These are phyloP conservation scores for Moesziomyces antarcticus DNA, from an alignment of 1,284 basidiomycete genomes.

Conservation along the genomic window DNA sequence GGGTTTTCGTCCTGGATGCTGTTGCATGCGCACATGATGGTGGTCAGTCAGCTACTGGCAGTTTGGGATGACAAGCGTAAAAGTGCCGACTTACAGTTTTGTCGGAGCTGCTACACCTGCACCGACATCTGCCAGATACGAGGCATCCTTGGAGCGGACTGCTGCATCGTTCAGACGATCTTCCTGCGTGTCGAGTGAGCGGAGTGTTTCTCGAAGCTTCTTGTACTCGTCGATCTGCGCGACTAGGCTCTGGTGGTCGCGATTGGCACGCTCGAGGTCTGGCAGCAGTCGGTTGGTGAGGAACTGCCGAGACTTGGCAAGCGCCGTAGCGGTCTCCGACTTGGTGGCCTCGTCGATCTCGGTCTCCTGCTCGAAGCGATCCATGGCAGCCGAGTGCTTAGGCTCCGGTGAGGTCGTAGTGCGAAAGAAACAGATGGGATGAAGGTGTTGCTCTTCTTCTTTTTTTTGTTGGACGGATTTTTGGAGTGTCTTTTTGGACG, in stretches of 20 bases:
- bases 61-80: too few relatives aligned
- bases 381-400: conserved; percentile 8
- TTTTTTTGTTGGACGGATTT: neutral
- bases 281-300: conserved; percentile 40
- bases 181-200: conserved; percentile 22
- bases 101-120: conserved; percentile 27
- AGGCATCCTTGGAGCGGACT: neutral
- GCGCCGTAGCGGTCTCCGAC: conserved; percentile 36
- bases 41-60: neutral
- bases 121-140: conserved; percentile 27
- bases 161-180: conserved; percentile 1
- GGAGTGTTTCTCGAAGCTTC: conserved; percentile 28
- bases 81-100: conserved; percentile 9
- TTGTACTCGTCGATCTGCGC: conserved; percentile 41
- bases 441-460: neutral
- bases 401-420: too few relatives aligned
- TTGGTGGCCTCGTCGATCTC: conserved; percentile 45
- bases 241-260: conserved; percentile 28
- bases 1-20: conserved; percentile 26
- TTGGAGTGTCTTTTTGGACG: neutral
- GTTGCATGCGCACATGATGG: neutral
- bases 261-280: conserved; percentile 41
- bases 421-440: neutral
- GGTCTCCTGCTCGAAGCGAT: conserved; percentile 25
- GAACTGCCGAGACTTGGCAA: conserved; percentile 39